A percentile compares a stretch with the other conserved stretches of the same genome.
Conservation (phyloP, 352 stramenopile genomes). For the Poterioochromonas sp. region DNA sequence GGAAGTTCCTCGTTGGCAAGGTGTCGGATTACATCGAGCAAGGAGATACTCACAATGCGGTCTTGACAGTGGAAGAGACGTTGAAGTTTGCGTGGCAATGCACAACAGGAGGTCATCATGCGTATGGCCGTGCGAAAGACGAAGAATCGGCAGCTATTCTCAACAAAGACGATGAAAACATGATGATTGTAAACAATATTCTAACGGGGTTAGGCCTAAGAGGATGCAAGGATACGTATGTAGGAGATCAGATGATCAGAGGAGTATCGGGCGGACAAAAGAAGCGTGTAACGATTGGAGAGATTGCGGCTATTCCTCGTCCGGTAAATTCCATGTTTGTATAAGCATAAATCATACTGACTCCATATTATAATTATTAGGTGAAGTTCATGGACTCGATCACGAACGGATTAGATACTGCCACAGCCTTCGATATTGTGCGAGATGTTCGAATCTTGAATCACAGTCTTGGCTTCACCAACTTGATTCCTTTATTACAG, state of each 20-base stretch:
- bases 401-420: slow-evolving; percentile 77
- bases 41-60: slow-evolving; percentile 68
- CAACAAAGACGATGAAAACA: slow-evolving; percentile 1
- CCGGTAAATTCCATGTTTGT: too few species aligned
- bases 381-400: slow-evolving; percentile 82
- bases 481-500: slow-evolving; percentile 57
- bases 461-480: background rate
- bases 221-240: slow-evolving; percentile 75
- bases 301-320: slow-evolving; percentile 60
- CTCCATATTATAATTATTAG: too few species aligned
- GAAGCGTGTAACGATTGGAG: slow-evolving; percentile 67
- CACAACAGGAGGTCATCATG: slow-evolving; percentile 48
- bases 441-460: slow-evolving; percentile 40
- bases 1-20: slow-evolving; percentile 48
- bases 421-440: slow-evolving; percentile 81
- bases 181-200: slow-evolving; percentile 59
- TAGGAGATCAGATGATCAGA: slow-evolving; percentile 70
- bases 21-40: slow-evolving; percentile 72
- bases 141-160: slow-evolving; percentile 27
- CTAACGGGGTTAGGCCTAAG: slow-evolving; percentile 67
- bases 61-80: slow-evolving; percentile 68
- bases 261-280: slow-evolving; percentile 80
- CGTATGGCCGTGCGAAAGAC: background rate
- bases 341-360: too few species aligned
- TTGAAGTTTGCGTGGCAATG: slow-evolving; percentile 78